Evolutionary conservation across 208 protist genomes (phyloP), one percentile per base, ranked within the genome.

Genomic region (Entamoeba moshkovskii): DNA sequence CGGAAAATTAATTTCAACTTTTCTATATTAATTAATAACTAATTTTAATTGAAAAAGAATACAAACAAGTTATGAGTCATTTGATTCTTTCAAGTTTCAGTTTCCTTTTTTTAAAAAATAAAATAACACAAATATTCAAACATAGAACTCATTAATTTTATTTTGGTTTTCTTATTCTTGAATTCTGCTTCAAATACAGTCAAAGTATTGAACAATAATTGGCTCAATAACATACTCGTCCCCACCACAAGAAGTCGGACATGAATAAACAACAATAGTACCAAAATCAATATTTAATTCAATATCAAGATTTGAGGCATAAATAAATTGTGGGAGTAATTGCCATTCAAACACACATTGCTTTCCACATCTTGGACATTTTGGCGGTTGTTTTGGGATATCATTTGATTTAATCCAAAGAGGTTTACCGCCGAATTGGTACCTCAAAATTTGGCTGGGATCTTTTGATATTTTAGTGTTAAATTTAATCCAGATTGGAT

Each of bases 311-410:
- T 85, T 85, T 42, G 59, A 33, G 8, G 59, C 59, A 85, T 85
- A 85, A 85, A 85, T 85, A 85, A 85, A 85, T 85, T 85, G 59
- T 42, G 59, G 59, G n/a, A 85, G 59, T 38, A 85, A 85, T 85
- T 85, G 59, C 59, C 59, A 85, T 85, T 85, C 59, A 85, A 85
- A 85, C 16, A 85, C 59, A 38, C 59, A 85, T 38, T 85, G 29
- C n/a, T 85, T 85, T 13, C 59, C 59, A 38, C 59, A 85, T 38
- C 59, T 15, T 1, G 22, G 22, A 85, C 59, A 85, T 33, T 15
- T 33, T 1, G 59, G 59, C 11, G 33, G 22, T 6, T 29, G 22
- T 29, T 42, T 11, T 85, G 22, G 59, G 8, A 38, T 85, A 3
- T 85, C 59, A 11, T 52, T 52, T 38, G 59, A 42, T 8, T 85